Conservation (phyloP, 805 yeast genomes). For the Priceomyces castillae region DNA sequence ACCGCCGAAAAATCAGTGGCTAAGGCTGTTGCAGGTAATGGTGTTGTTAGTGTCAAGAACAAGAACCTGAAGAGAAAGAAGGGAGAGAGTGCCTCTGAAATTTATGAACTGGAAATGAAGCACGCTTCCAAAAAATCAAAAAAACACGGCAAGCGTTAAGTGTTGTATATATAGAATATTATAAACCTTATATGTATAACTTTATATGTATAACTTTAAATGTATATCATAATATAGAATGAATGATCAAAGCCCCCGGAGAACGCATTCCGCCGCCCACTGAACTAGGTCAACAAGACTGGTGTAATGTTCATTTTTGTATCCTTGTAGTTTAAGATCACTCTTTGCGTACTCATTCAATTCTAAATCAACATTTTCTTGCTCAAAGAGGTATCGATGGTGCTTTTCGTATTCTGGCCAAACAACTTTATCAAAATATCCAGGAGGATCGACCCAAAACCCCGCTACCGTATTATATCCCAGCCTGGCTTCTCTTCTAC, state of each 20-base stretch:
- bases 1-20: conserved; percentile 52
- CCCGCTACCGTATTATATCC: conserved; percentile 82
- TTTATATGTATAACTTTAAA: too few species aligned
- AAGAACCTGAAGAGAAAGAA: conserved; percentile 62
- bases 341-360: conserved; percentile 27
- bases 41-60: conserved; percentile 71
- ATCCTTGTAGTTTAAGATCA: conserved; percentile 26
- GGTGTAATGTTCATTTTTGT: conserved; percentile 25
- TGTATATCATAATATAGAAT: too few species aligned
- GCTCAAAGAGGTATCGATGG: conserved; percentile 58
- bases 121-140: conserved; percentile 45
- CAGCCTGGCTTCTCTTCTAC: conserved; percentile 62
- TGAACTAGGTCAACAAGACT: conserved; percentile 12
- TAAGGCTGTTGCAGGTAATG: conserved; percentile 64
- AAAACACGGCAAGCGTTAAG: conserved; percentile 25
- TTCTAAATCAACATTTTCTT: conserved; percentile 40
- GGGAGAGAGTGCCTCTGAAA: conserved; percentile 59
- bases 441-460: conserved; percentile 92
- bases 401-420: conserved; percentile 78
- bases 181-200: conserved; percentile 1
- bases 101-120: conserved; percentile 75
- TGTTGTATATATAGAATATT: neutral
- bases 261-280: conserved; percentile 6
- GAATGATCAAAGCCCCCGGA: neutral
- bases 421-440: conserved; percentile 79